A percentile compares a stretch with the other conserved stretches of the same genome.
Conservation (phyloP, 1,284 basidiomycete genomes). For the Rhizopogon hawkerae region DNA sequence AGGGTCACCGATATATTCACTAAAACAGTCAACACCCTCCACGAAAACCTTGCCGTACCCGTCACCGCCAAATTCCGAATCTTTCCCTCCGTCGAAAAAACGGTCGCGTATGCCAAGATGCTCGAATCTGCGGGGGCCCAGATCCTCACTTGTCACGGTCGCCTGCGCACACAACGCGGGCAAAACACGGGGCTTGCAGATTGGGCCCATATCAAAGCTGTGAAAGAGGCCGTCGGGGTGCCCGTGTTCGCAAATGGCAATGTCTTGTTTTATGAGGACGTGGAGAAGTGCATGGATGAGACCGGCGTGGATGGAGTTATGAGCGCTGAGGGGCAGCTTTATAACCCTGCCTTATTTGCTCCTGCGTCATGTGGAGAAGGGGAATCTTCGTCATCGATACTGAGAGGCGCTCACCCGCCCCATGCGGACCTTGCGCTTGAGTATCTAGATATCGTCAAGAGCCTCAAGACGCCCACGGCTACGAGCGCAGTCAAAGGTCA, state of each 20-base stretch:
- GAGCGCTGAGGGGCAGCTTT: conserved; percentile 93
- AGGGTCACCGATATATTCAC: neutral
- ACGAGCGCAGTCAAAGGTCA: conserved; percentile 84
- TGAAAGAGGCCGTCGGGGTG: conserved; percentile 81
- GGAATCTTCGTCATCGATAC: conserved; percentile 26
- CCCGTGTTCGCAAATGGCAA: conserved; percentile 99
- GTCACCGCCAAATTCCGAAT: conserved; percentile 96
- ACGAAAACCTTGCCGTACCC: conserved; percentile 77
- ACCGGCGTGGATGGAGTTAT: conserved; percentile 92
- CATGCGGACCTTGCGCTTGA: conserved; percentile 69
- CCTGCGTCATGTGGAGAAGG: conserved; percentile 9
- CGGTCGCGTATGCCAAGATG: conserved; percentile 91
- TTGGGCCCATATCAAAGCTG: conserved; percentile 76
- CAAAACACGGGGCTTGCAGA: conserved; percentile 76
- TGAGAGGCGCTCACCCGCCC: conserved; percentile 44
- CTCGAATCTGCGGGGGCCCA: conserved; percentile 92
- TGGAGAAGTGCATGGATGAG: conserved; percentile 64
- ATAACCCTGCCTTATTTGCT: conserved; percentile 82
- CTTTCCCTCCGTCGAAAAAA: conserved; percentile 80
- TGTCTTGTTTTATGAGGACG: conserved; percentile 78
- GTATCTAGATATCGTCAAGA: conserved; percentile 77
- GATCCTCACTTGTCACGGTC: conserved; percentile 89
- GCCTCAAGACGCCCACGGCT: conserved; percentile 65
- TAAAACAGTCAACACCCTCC: conserved; percentile 69
- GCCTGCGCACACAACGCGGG: conserved; percentile 87